phyloP scores from a whole-genome alignment of 139 green algal genomes.

The Tetradesmus lagerheimii region DNA sequence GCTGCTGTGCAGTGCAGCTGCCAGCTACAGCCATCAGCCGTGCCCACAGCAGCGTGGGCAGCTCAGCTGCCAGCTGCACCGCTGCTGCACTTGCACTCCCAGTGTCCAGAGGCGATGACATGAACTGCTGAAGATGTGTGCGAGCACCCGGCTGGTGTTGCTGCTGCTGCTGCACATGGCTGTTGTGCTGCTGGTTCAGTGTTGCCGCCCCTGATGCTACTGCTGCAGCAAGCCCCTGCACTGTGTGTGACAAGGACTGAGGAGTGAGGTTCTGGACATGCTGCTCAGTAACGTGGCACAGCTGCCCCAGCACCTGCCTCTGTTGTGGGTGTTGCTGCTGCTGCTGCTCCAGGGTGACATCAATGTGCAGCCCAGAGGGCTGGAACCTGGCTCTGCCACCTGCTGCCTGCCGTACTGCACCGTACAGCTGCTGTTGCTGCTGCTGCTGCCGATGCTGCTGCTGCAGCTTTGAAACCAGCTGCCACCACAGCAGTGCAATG shows the following conservation, averaged over 20 bases:
- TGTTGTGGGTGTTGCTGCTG: neutral
- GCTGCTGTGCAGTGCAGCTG: constrained; percentile 33
- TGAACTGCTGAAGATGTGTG: neutral
- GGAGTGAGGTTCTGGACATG: neutral
- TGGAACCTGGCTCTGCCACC: neutral
- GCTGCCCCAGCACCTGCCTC: neutral
- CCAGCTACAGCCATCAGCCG: neutral
- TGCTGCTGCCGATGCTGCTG: neutral
- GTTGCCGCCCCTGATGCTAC: neutral
- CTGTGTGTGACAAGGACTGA: neutral
- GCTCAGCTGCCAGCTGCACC: neutral
- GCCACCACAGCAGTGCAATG: constrained; percentile 26
- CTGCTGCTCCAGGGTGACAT: neutral
- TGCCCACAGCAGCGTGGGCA: neutral
- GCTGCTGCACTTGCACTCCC: neutral
- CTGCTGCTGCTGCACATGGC: neutral
- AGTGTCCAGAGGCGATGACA: neutral
- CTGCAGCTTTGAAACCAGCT: neutral
- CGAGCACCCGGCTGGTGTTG: neutral
- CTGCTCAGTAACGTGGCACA: neutral
- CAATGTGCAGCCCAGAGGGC: neutral
- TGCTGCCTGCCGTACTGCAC: neutral
- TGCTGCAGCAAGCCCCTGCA: constrained; percentile 32
- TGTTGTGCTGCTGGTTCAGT: neutral
- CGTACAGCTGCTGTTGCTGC: neutral